Evolutionary conservation across 2,329 filamentous ascomycete genomes (phyloP), one percentile per base, ranked within the genome.

Genomic region (Colletotrichum salicis): DNA sequence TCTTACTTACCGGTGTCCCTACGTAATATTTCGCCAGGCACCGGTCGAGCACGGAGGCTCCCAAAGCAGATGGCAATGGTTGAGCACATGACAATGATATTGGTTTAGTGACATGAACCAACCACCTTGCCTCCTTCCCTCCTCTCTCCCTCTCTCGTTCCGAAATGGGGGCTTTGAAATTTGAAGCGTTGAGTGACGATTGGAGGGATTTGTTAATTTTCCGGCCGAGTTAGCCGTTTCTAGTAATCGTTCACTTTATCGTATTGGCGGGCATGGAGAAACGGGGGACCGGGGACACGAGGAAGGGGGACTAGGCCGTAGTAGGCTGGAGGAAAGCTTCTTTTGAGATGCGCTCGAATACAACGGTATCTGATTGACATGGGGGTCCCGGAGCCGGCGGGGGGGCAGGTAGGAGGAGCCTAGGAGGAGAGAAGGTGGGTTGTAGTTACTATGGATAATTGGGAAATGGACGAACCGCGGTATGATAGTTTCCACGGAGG

Each of bases 141-240:
- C 57, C 41, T 41, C 52, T 58, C 64, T 45, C 58, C 33, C 24
- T 29, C n/a, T 22, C 54, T 54, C 58, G 33, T 15, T 52, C n/a
- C 64, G 37, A 33, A 22, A 57, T 31, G 24, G 24, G 31, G 41
- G 52, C 37, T 27, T 13, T 31, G 24, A 56, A 41, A 7, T 27
- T 15, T 35, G 64, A 54, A 31, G 54, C n/a, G 51, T 27, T 31
- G 19, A n/a, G 19, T 12, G 37, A 37, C 69, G 31, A 64, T 71
- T 71, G 59, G 59, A 71, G 64, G 65, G 41, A 63, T 69, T 35
- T 45, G 57, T 15, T 35, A 51, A 59, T 70, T 70, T n/a, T 52
- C 58, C 54, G 69, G 64, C 54, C 45, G 58, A 69, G 5, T 41
- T 19, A 57, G 31, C 63, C 51, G 63, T 37, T 55, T 22, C 19